Evolutionary conservation across 768 basidiomycete species (phyloP).

Genomic region (Amanita molliuscula): DNA sequence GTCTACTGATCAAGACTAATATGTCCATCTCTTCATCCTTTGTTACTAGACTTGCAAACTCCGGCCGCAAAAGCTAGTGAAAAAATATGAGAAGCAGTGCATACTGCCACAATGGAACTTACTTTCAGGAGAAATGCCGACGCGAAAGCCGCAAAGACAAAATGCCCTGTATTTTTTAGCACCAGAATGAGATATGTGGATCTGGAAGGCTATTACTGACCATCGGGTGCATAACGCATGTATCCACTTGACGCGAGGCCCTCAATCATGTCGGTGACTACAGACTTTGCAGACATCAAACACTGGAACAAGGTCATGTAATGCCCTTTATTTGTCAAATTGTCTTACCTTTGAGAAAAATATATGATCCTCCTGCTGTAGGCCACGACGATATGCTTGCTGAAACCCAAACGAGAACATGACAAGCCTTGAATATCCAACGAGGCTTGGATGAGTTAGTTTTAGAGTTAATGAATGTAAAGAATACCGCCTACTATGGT

Average conservation of each 20-base stretch:
- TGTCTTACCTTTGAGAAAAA: conserved; percentile 49
- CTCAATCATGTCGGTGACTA: conserved; percentile 57
- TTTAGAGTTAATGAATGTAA: neutral
- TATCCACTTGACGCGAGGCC: conserved; percentile 60
- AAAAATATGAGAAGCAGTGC: neutral
- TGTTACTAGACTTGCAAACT: conserved; percentile 52
- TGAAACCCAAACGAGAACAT: conserved; percentile 87
- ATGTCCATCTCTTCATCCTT: conserved; percentile 61
- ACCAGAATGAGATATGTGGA: neutral
- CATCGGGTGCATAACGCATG: conserved; percentile 73
- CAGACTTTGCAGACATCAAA: conserved; percentile 56
- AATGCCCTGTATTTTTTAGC: conserved; percentile 39
- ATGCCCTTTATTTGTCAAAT: neutral
- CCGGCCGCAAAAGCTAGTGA: conserved; percentile 57
- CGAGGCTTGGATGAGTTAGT: conserved; percentile 35
- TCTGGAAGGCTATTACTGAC: conserved; percentile 21
- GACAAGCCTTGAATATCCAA: conserved; percentile 69
- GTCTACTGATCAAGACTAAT: conserved; percentile 57
- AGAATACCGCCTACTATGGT: conserved; percentile 53
- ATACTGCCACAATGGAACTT: conserved; percentile 6
- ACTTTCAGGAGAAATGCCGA: conserved; percentile 80
- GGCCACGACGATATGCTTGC: conserved; percentile 65
- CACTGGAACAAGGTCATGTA: conserved; percentile 32
- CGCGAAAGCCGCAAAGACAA: conserved; percentile 72
- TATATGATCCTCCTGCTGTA: conserved; percentile 48